These are phyloP conservation scores for Papiliotrema flavescens DNA, from an alignment of 1,284 basidiomycete species.

Conservation along the genomic window DNA sequence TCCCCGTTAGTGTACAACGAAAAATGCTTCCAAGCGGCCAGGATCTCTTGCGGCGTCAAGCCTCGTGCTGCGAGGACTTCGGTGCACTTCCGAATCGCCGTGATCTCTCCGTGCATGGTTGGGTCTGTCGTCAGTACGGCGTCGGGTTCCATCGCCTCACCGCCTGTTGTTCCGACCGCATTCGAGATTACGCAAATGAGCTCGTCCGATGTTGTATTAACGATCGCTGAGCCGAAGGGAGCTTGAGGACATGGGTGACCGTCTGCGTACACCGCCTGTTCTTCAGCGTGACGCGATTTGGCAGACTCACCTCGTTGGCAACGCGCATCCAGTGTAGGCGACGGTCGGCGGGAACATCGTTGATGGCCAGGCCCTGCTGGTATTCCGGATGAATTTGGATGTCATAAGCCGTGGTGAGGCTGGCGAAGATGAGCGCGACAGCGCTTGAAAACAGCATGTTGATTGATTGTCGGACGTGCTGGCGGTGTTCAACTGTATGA, in stretches of 20 bases:
- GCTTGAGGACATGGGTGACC: slow-evolving; percentile 30
- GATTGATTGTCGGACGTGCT: not conserved
- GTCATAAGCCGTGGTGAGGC: slow-evolving; percentile 13
- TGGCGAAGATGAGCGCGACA: not conserved
- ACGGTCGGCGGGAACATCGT: slow-evolving; percentile 26
- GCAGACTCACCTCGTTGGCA: slow-evolving; percentile 18
- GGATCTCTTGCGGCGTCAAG: slow-evolving; percentile 15
- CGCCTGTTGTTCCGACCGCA: slow-evolving; percentile 21
- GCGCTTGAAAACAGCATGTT: not conserved
- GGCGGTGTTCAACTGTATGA: too few species aligned
- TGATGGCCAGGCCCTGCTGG: slow-evolving; percentile 25
- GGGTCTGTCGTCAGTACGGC: slow-evolving; percentile 17
- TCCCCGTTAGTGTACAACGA: slow-evolving; percentile 33
- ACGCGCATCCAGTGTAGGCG: slow-evolving; percentile 31
- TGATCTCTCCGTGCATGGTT: slow-evolving; percentile 31
- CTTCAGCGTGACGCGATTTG: not conserved
- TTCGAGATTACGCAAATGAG: slow-evolving; percentile 26
- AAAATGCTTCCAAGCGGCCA: slow-evolving; percentile 25
- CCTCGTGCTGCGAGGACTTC: slow-evolving; percentile 19
- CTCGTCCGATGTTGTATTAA: slow-evolving; percentile 27
- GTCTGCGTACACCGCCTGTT: slow-evolving; percentile 22
- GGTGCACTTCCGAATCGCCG: slow-evolving; percentile 26
- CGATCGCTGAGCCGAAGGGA: slow-evolving; percentile 27
- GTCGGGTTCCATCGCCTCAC: slow-evolving; percentile 6
- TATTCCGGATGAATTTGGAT: slow-evolving; percentile 27